Evolutionary conservation across 2,329 filamentous ascomycete genomes (phyloP).

Genomic region (Trichoderma koningiopsis): DNA sequence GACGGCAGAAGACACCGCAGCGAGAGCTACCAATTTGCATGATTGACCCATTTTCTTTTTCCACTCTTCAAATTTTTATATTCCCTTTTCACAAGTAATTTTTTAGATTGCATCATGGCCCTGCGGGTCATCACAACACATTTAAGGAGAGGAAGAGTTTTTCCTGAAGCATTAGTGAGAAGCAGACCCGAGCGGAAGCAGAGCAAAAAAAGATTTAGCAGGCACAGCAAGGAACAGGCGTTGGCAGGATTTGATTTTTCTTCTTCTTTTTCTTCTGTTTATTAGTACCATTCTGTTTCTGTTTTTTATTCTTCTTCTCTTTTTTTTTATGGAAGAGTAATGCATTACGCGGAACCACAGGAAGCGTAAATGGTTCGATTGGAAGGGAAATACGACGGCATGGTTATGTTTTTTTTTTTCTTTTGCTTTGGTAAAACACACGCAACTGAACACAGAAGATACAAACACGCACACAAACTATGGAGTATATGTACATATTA

Average conservation of each 20-base stretch:
- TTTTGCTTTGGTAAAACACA: background rate
- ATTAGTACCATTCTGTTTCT: background rate
- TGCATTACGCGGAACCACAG: slow-evolving; percentile 21
- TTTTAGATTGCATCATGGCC: slow-evolving; percentile 1
- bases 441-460: background rate
- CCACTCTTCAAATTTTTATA: background rate
- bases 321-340: slow-evolving; percentile 1
- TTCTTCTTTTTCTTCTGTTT: background rate
- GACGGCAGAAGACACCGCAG: slow-evolving; percentile 34
- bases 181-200: background rate
- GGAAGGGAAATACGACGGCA: slow-evolving; percentile 15
- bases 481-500: slow-evolving; percentile 3
- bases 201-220: slow-evolving; percentile 14
- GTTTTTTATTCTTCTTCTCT: background rate
- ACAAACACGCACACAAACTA: background rate
- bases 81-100: background rate
- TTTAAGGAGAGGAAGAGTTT: background rate
- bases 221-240: slow-evolving; percentile 15
- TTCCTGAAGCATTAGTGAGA: background rate
- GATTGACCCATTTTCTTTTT: slow-evolving; percentile 1
- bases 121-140: background rate
- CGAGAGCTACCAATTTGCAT: slow-evolving; percentile 38
- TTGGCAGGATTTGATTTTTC: background rate
- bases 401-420: background rate
- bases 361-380: slow-evolving; percentile 19